phyloP scores from a whole-genome alignment of 768 basidiomycete species.

The Gymnopilus junonius region DNA sequence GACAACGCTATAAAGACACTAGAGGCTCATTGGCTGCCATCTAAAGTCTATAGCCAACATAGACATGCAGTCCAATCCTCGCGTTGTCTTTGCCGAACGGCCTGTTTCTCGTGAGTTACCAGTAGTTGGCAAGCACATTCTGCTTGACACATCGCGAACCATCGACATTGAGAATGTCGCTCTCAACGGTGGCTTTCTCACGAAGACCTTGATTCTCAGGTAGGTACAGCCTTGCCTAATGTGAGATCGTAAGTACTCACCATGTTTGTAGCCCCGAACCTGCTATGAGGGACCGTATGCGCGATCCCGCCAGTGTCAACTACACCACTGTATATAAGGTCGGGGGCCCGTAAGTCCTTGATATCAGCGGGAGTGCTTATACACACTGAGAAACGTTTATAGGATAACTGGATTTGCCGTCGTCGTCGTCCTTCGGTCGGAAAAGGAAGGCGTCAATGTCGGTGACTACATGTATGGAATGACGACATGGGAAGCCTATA shows the following conservation, averaged over 20 bases:
- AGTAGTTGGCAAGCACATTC: constrained; percentile 39
- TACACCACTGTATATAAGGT: constrained; percentile 33
- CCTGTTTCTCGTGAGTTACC: not conserved
- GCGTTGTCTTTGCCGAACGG: constrained; percentile 4
- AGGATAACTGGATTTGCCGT: constrained; percentile 41
- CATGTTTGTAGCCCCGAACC: constrained; percentile 37
- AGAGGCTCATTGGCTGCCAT: too few relatives aligned
- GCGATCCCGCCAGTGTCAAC: constrained; percentile 25
- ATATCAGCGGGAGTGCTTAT: not conserved
- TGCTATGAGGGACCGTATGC: constrained; percentile 45
- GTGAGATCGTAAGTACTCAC: not conserved
- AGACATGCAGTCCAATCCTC: not conserved
- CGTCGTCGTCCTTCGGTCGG: constrained; percentile 48
- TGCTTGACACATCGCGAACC: constrained; percentile 44
- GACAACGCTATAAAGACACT: too few relatives aligned
- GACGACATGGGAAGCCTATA: constrained; percentile 22
- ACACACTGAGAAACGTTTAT: not conserved
- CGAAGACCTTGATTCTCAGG: constrained; percentile 50
- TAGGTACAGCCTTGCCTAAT: not conserved
- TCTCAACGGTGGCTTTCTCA: constrained; percentile 48
- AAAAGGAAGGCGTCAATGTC: constrained; percentile 32
- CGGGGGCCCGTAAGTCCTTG: constrained; percentile 38
- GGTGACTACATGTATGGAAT: constrained; percentile 47
- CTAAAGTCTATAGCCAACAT: too few relatives aligned
- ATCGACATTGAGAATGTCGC: constrained; percentile 55